These are phyloP conservation scores for Hypoxylon sp. DNA, from an alignment of 2,329 filamentous ascomycete genomes.

Conservation along the genomic window DNA sequence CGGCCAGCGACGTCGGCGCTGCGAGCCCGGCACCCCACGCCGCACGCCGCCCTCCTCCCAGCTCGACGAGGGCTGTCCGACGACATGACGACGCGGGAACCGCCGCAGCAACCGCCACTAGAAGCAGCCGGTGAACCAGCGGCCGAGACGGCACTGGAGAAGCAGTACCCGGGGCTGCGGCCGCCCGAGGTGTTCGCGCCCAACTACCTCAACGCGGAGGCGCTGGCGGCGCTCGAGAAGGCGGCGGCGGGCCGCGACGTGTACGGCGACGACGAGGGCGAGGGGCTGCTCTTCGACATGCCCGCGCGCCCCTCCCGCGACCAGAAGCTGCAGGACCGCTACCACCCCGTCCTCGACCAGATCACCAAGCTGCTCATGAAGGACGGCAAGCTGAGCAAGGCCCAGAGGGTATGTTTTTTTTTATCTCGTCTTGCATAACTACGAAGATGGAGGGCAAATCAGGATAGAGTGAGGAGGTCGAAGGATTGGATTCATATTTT, in stretches of 20 bases:
- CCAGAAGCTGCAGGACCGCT: conserved; percentile 77
- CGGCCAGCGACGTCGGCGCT: conserved; percentile 17
- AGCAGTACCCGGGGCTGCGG: background rate
- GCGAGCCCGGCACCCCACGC: conserved; percentile 12
- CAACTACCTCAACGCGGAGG: conserved; percentile 43
- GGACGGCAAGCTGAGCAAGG: conserved; percentile 87
- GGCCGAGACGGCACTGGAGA: background rate
- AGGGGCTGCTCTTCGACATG: conserved; percentile 82
- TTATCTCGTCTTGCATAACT: background rate
- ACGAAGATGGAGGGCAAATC: background rate
- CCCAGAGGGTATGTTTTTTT: conserved; percentile 75
- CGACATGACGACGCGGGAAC: conserved; percentile 26
- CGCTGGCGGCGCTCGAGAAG: conserved; percentile 41
- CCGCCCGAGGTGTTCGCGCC: conserved; percentile 39
- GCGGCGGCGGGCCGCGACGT: conserved; percentile 40
- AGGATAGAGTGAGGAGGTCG: background rate
- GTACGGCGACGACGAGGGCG: conserved; percentile 51
- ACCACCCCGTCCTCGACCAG: conserved; percentile 85
- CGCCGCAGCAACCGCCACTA: conserved; percentile 7
- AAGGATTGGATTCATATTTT: no score
- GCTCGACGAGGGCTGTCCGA: conserved; percentile 37
- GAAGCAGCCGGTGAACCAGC: no score
- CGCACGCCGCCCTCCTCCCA: conserved; percentile 21
- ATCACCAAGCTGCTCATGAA: conserved; percentile 91
- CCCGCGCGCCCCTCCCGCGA: conserved; percentile 65